A percentile compares a stretch with the other conserved stretches of the same genome.
Evolutionary conservation across 2,329 filamentous ascomycete genomes (phyloP).

Genomic region (Colletotrichum sp.): DNA sequence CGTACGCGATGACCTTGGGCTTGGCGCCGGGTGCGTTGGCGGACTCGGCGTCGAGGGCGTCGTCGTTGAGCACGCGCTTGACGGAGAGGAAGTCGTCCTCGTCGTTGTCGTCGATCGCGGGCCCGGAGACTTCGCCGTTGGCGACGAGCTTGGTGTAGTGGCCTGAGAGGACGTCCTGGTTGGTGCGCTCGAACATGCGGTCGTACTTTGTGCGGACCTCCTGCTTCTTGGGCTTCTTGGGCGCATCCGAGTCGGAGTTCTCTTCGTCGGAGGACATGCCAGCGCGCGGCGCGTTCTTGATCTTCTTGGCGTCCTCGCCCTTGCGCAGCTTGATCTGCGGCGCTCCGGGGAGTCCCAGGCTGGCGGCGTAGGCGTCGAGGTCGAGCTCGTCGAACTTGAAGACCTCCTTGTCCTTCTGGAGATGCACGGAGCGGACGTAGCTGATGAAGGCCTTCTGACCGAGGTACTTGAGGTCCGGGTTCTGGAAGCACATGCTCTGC

Average conservation of each 20-base stretch:
- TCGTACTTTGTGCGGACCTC: constrained; percentile 93
- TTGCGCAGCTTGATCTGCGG: constrained; percentile 94
- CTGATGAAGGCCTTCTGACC: constrained; percentile 96
- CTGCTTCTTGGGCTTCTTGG: constrained; percentile 66
- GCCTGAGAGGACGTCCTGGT: constrained; percentile 92
- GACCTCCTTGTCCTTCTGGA: constrained; percentile 90
- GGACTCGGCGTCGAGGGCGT: constrained; percentile 62
- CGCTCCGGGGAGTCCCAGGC: constrained; percentile 86
- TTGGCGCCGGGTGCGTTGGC: constrained; percentile 39
- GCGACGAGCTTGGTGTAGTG: constrained; percentile 90
- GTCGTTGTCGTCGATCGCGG: constrained; percentile 58
- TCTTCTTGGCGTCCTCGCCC: constrained; percentile 82
- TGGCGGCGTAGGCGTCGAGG: constrained; percentile 83
- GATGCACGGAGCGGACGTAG: constrained; percentile 82
- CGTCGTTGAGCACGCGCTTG: constrained; percentile 82
- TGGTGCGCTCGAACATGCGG: constrained; percentile 95
- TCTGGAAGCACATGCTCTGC: constrained; percentile 95
- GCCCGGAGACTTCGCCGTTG: constrained; percentile 58
- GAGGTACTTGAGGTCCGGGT: constrained; percentile 90
- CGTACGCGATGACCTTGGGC: constrained; percentile 68
- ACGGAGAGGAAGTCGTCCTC: constrained; percentile 86
- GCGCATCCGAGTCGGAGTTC: constrained; percentile 50
- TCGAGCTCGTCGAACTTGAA: constrained; percentile 86
- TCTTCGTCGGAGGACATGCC: constrained; percentile 68
- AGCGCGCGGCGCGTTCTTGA: constrained; percentile 84